Base-by-base conservation (phyloP, 139 green algal genomes). In the Chlamydomonas eustigma region DNA sequence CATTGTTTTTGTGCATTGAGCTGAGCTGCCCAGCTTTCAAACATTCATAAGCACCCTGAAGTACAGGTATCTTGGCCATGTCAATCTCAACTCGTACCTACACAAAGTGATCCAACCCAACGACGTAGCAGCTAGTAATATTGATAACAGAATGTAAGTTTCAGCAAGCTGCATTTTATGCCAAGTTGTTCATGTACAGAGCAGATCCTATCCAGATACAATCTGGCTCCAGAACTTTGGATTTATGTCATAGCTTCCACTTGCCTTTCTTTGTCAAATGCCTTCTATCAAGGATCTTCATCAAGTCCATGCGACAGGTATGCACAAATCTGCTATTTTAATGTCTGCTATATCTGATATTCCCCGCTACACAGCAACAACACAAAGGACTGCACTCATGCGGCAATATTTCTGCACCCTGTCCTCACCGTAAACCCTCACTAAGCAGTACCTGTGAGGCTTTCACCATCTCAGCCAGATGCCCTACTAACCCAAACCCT, bases 401-500 rank as follows among this genome's bases (percentile, higher is more conserved):
- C n/a, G n/a, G n/a, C n/a, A n/a, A n/a, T n/a, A n/a, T n/a, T n/a
- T n/a, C n/a, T n/a, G n/a, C n/a, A n/a, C n/a, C n/a, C 44, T 18
- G 18, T 18, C 44, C 18, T 58, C 44, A 18, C 44, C 44, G 18
- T 18, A 58, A 28, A 18, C 44, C 44, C 44, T 58, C 12, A 18
- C 44, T 91, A 81, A 5, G 63, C 63, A 22, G 12, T 28, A 91
- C 87, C 80, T 88, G 35, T 1, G 82, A 89, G 1, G 86, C 76
- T 1, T 58, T 37, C 0, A 85, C 81, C 90, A 97, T 96, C 75
- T 97, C 92, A 3, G 65, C 75, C 28, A 91, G 37, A 68, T 96
- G 92, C 0, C 93, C 94, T 50, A 97, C 51, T 37, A 98, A 81
- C 0, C 94, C 94, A 86, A 98, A 98, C 18, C 94, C 94, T 0